These are phyloP conservation scores for Geranium rotundifolium DNA, from an alignment of 345 rosid genomes.

Conservation along the genomic window DNA sequence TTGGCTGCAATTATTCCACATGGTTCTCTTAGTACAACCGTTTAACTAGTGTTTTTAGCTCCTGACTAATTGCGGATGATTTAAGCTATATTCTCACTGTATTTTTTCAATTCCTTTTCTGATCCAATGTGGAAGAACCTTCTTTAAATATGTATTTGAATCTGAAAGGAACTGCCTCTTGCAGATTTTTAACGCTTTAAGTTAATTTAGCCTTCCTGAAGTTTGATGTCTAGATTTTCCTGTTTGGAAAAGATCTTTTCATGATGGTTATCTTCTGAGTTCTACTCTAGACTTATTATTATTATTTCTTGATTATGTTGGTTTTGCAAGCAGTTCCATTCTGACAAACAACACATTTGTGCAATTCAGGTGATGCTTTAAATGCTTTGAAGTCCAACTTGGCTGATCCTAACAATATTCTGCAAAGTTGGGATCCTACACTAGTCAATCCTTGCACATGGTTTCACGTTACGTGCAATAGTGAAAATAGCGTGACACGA, in stretches of 20 bases:
- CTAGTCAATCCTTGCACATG: slow-evolving; percentile 76
- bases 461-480: slow-evolving; percentile 76
- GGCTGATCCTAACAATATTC: slow-evolving; percentile 56
- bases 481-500: slow-evolving; percentile 53
- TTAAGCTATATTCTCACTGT: background rate
- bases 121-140: background rate
- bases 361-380: slow-evolving; percentile 65
- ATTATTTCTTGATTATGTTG: background rate
- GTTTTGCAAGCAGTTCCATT: background rate
- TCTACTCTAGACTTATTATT: background rate
- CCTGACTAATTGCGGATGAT: background rate
- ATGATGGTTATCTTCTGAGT: background rate
- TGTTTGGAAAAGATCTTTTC: no score
- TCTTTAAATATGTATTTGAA: background rate
- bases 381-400: slow-evolving; percentile 58
- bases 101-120: background rate
- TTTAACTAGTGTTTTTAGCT: background rate
- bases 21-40: background rate
- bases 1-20: background rate
- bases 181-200: background rate
- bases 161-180: background rate
- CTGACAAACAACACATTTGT: slow-evolving; percentile 1
- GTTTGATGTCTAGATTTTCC: background rate
- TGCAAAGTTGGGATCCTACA: slow-evolving; percentile 79
- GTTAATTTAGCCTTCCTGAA: no score